Evolutionary conservation across 257 asterid genomes (phyloP).

Genomic region (Linaria vulgaris): DNA sequence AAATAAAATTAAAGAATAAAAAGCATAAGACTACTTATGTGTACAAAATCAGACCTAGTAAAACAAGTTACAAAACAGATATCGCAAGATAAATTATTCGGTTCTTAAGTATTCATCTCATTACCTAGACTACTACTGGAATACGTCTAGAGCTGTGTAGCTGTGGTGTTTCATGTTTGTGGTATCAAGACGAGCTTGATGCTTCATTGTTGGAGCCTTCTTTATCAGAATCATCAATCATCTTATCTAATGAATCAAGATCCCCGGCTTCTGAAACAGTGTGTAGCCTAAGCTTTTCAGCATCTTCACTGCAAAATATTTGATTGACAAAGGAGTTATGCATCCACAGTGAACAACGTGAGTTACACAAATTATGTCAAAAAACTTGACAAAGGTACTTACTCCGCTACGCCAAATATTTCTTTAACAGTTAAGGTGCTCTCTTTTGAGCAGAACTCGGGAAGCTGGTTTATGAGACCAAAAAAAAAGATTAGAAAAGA

Average conservation of each 20-base stretch:
- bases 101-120: conserved; percentile 11
- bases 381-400: conserved; percentile 38
- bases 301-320: conserved; percentile 72
- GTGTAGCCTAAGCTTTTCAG: conserved; percentile 84
- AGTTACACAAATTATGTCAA: background rate
- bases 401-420: conserved; percentile 93
- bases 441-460: conserved; percentile 82
- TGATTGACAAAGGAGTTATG: background rate
- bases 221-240: conserved; percentile 63
- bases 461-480: conserved; percentile 51
- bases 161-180: background rate
- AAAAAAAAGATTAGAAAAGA: conserved; percentile 5
- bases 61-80: background rate
- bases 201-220: conserved; percentile 38
- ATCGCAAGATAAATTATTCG: background rate
- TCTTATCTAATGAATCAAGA: conserved; percentile 74
- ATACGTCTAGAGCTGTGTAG: conserved; percentile 4
- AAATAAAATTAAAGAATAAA: background rate
- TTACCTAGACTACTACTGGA: conserved; percentile 20
- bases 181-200: conserved; percentile 39
- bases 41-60: background rate
- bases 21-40: background rate
- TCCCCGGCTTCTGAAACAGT: conserved; percentile 76
- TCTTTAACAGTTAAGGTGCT: conserved; percentile 82
- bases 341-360: conserved; percentile 13